Base-by-base conservation (phyloP, 495 filamentous ascomycete species). In the Neurospora africana region DNA sequence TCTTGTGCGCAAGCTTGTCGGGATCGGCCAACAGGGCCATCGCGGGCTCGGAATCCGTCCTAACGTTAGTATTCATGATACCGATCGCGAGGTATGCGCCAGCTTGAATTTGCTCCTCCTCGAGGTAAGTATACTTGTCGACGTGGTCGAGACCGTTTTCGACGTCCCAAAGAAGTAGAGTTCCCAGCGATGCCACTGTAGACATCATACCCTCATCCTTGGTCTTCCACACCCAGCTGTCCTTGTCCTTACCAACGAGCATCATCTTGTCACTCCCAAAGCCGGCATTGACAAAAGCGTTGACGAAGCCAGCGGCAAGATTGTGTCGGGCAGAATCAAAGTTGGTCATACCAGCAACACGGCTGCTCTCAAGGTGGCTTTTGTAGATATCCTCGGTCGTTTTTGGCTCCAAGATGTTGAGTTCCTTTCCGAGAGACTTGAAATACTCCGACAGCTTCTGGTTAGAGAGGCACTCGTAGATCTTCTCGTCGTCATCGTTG, bases 301-400 rank as follows among this genome's bases (percentile, higher is more conserved):
- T 99, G 69, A 99, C 95, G 76, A 99, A 98, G 36, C 90, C 93
- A 74, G 94, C 95, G 9, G 95, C 94, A 71, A 99, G 86, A 76
- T 98, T 99, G 85, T 98, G 94, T 74, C 94, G 86, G 43, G 95
- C 94, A 17, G 95, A 98, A 81, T 98, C 95, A 39, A 96, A 89
- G 78, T 97, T 97, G 21, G 94, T 98, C 80, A 96, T 84, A 33
- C 94, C 94, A 33, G 93, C 92, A 67, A 94, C 94, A 68, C 95
- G 88, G 72, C 90, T 95, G 84, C 91, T 98, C 81, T 99, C 95
- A 19, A 99, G 86, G 81, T 99, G 96, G 72, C 93, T 97, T 86
- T 99, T 99, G 86, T 99, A 99, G 76, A 99, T 99, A 78, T 99
- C 95, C 82, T 99, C 95, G 5, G 95, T 94, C 72, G 93, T 94